phyloP scores from a whole-genome alignment of 2,329 filamentous ascomycete species.

The Pseudocercospora pini-densiflorae region DNA sequence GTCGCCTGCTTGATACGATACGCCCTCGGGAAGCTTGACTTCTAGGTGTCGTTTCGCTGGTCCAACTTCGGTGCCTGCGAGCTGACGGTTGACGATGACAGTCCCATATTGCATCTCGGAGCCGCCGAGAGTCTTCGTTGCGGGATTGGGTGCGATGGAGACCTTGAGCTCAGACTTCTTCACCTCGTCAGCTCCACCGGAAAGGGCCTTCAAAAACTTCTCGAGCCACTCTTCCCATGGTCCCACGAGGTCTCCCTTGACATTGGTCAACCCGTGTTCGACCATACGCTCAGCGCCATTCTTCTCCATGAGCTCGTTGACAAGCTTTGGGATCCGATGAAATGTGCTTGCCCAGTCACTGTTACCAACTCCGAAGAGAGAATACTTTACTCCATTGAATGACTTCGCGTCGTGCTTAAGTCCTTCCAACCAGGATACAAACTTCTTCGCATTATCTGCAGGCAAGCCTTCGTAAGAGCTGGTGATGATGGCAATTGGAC shows the following conservation, averaged over 20 bases:
- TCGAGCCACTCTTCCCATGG: constrained; percentile 48
- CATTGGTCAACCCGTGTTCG: constrained; percentile 42
- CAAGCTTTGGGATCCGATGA: constrained; percentile 46
- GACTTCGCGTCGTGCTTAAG: constrained; percentile 16
- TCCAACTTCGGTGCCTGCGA: constrained; percentile 55
- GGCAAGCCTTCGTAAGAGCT: constrained; percentile 50
- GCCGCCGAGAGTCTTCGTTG: constrained; percentile 7
- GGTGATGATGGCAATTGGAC: constrained; percentile 46
- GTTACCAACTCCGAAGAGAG: constrained; percentile 49
- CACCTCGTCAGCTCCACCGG: constrained; percentile 2
- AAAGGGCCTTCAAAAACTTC: constrained; percentile 6
- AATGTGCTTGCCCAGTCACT: constrained; percentile 49
- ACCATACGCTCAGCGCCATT: constrained; percentile 39
- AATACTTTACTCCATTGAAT: constrained; percentile 43
- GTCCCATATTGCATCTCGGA: constrained; percentile 45
- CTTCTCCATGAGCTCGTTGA: constrained; percentile 40
- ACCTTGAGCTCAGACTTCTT: constrained; percentile 6
- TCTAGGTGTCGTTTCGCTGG: constrained; percentile 61
- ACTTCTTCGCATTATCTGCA: constrained; percentile 49
- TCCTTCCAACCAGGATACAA: constrained; percentile 45
- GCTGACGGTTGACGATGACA: constrained; percentile 58
- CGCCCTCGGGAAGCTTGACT: constrained; percentile 46
- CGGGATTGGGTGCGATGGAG: constrained; percentile 4
- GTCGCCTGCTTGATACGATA: constrained; percentile 67
- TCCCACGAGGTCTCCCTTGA: constrained; percentile 45